phyloP scores from a whole-genome alignment of 306 rosid species.

The Styphnolobium japonicum region DNA sequence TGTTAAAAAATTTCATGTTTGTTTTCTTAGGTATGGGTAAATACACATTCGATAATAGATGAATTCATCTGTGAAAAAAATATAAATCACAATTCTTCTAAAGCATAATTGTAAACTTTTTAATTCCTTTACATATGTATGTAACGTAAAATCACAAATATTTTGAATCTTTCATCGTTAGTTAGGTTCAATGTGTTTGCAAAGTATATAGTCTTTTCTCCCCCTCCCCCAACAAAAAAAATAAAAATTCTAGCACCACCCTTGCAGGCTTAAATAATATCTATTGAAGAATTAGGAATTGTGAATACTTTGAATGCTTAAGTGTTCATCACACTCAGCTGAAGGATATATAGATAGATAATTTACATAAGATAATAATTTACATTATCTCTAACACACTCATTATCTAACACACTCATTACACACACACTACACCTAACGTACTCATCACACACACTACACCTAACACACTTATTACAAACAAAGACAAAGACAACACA shows the following conservation, averaged over 20 bases:
- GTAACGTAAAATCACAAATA: background rate
- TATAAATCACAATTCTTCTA: background rate
- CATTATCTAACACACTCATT: too few relatives aligned
- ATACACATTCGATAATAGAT: background rate
- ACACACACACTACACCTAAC: too few relatives aligned
- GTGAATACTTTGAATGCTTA: too few relatives aligned
- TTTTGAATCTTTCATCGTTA: background rate
- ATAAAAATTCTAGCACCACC: background rate
- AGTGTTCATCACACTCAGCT: too few relatives aligned
- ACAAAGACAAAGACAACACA: too few relatives aligned
- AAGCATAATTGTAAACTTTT: background rate
- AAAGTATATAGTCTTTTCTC: background rate
- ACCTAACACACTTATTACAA: too few relatives aligned
- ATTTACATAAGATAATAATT: too few relatives aligned
- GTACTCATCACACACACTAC: too few relatives aligned
- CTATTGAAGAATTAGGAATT: too few relatives aligned
- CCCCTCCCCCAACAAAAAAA: background rate
- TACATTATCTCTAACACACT: too few relatives aligned
- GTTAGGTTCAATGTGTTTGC: background rate
- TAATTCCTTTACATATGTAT: background rate
- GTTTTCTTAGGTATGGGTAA: background rate
- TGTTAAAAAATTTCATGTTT: background rate
- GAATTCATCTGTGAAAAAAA: background rate
- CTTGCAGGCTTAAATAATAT: background rate
- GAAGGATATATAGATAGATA: too few relatives aligned